These are phyloP conservation scores for Rhizoclosmatium sp. DNA, from an alignment of 192 early-diverging fungal species.

Conservation along the genomic window DNA sequence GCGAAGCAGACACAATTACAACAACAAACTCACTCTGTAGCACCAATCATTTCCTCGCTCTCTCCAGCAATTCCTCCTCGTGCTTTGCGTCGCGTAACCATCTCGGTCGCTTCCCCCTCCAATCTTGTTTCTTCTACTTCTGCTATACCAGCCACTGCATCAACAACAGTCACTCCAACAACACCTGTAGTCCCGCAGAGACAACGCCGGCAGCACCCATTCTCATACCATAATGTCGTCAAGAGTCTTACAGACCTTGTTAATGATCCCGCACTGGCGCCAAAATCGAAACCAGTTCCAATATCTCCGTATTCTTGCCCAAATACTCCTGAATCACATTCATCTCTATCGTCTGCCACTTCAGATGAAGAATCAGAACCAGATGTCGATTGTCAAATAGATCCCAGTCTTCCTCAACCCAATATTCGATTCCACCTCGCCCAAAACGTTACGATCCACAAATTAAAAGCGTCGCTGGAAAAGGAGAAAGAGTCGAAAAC, in stretches of 20 bases:
- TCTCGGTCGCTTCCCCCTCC: not conserved
- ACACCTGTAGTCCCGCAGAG: not conserved
- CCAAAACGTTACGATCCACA: too few relatives aligned
- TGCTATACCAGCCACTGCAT: not conserved
- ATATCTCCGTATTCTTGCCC: too few relatives aligned
- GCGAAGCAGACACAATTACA: not conserved
- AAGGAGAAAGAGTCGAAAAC: too few relatives aligned
- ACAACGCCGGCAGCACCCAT: not conserved
- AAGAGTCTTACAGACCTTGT: not conserved
- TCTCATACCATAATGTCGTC: not conserved
- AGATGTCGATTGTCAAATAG: too few relatives aligned
- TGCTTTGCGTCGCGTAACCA: not conserved
- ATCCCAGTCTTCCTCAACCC: too few relatives aligned
- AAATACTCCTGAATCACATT: too few relatives aligned
- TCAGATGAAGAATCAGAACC: too few relatives aligned
- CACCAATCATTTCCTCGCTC: not conserved
- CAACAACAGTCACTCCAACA: constrained; percentile 1
- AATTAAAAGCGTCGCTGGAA: too few relatives aligned
- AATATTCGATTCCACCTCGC: too few relatives aligned
- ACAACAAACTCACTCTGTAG: not conserved
- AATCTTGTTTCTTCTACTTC: not conserved
- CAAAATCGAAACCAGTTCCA: not conserved
- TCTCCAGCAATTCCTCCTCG: not conserved
- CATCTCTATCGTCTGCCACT: too few relatives aligned
- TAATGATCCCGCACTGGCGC: not conserved